Percentiles rank a stretch among this genome's conserved stretches.
Evolutionary conservation across 106 monocot genomes (phyloP).

Genomic region (Dactylorhiza incarnata): DNA sequence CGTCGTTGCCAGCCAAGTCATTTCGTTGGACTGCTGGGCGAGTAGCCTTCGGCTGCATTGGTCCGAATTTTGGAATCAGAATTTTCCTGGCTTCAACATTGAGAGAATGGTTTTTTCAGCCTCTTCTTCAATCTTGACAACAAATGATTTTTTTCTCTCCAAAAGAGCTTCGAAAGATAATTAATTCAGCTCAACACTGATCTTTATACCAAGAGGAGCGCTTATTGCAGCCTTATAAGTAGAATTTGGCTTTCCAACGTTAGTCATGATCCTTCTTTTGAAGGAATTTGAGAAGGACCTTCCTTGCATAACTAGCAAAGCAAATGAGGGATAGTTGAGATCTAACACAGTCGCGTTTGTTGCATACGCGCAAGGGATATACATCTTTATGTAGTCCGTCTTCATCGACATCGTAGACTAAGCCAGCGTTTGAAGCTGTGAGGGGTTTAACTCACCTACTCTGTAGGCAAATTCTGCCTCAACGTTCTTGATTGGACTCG

Average conservation of each 20-base stretch:
- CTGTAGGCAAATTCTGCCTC: conserved; percentile 24
- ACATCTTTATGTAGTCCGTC: conserved; percentile 14
- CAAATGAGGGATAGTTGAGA: conserved; percentile 46
- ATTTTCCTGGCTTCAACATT: no score
- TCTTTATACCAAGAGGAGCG: background rate
- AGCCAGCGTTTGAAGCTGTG: conserved; percentile 21
- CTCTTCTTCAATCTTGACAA: no score
- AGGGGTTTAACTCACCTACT: conserved; percentile 27
- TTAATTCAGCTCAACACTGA: conserved; percentile 9
- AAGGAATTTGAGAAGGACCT: conserved; percentile 4
- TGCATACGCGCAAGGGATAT: background rate
- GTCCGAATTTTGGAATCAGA: no score
- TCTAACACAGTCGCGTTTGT: background rate
- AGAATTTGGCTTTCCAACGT: conserved; percentile 25
- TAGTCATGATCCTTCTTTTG: conserved; percentile 33
- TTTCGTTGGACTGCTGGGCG: no score
- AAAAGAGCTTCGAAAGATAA: conserved; percentile 12
- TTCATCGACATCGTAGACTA: no score
- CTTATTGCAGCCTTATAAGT: conserved; percentile 3
- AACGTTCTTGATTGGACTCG: background rate
- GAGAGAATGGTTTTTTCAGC: background rate
- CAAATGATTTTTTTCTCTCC: conserved; percentile 13
- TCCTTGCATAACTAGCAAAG: background rate
- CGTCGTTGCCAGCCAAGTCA: no score
- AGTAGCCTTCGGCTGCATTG: no score